These are phyloP conservation scores for Sporothrix humicola DNA, from an alignment of 2,329 filamentous ascomycete genomes.

Conservation along the genomic window DNA sequence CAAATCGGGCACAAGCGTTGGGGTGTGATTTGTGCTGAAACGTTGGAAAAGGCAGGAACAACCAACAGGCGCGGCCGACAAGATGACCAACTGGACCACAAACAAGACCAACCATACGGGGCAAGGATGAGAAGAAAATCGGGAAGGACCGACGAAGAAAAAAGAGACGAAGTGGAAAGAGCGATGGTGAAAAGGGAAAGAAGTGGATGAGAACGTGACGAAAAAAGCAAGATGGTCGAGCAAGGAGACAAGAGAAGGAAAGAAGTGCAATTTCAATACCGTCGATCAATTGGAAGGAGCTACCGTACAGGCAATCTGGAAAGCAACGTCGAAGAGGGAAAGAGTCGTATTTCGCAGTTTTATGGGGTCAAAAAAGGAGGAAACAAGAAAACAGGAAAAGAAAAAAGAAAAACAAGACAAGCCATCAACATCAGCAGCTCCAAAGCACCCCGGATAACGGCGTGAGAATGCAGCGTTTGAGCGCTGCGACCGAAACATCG, in stretches of 20 bases:
- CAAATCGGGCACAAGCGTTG: constrained; percentile 28
- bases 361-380: constrained; percentile 5
- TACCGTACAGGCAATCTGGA: background rate
- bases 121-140: constrained; percentile 8
- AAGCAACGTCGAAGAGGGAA: constrained; percentile 18
- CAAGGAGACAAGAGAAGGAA: constrained; percentile 11
- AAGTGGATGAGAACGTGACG: background rate
- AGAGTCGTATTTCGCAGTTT: constrained; percentile 4
- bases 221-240: background rate
- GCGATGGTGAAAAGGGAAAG: constrained; percentile 15
- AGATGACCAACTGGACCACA: background rate
- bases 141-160: constrained; percentile 22
- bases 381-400: background rate
- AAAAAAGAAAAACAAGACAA: background rate
- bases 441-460: constrained; percentile 8
- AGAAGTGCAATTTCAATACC: constrained; percentile 19
- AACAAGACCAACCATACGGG: background rate
- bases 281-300: constrained; percentile 24
- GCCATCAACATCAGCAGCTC: background rate
- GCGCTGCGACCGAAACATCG: constrained; percentile 15
- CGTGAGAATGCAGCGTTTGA: background rate
- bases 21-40: constrained; percentile 36
- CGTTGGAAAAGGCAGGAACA: constrained; percentile 30
- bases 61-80: constrained; percentile 8
- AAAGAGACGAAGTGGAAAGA: background rate